A percentile compares a stretch with the other conserved stretches of the same genome.
Evolutionary conservation across 1,284 basidiomycete species (phyloP).

Genomic region (Ustilago nuda): DNA sequence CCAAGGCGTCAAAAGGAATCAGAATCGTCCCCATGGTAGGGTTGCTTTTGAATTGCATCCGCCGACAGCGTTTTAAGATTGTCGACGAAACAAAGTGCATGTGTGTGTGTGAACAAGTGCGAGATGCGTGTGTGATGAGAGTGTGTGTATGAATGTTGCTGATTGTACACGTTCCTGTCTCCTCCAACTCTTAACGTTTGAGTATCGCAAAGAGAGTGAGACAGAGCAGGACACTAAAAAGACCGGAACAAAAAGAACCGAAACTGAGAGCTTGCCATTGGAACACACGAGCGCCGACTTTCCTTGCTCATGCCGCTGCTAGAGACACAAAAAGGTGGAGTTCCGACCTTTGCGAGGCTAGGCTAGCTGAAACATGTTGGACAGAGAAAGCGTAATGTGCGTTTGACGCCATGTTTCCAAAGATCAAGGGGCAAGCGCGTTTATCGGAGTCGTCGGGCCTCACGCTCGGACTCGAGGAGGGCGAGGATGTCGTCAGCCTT

Average conservation of each 20-base stretch:
- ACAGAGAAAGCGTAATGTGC: not conserved
- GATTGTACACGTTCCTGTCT: constrained; percentile 49
- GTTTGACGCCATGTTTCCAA: not conserved
- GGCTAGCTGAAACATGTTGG: constrained; percentile 1
- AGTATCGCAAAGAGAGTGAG: not conserved
- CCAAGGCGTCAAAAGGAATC: constrained; percentile 10
- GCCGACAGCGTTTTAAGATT: constrained; percentile 1
- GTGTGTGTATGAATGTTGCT: constrained; percentile 31
- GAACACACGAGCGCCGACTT: not conserved
- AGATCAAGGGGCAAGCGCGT: constrained; percentile 8
- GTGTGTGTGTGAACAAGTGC: constrained; percentile 16
- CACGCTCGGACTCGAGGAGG: constrained; percentile 97
- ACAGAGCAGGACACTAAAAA: constrained; percentile 10
- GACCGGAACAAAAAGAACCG: constrained; percentile 23
- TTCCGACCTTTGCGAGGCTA: constrained; percentile 35
- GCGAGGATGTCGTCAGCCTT: constrained; percentile 96
- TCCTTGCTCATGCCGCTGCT: constrained; percentile 1
- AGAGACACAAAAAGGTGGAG: constrained; percentile 27
- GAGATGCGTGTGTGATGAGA: not conserved
- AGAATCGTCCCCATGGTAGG: constrained; percentile 30
- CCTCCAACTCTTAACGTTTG: not conserved
- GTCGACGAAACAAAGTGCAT: constrained; percentile 13
- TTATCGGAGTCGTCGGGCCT: constrained; percentile 80
- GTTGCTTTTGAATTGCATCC: constrained; percentile 44
- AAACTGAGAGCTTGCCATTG: constrained; percentile 8